Conservation (phyloP, 75 land plant species). For the Chamaecyparis obtusa region DNA sequence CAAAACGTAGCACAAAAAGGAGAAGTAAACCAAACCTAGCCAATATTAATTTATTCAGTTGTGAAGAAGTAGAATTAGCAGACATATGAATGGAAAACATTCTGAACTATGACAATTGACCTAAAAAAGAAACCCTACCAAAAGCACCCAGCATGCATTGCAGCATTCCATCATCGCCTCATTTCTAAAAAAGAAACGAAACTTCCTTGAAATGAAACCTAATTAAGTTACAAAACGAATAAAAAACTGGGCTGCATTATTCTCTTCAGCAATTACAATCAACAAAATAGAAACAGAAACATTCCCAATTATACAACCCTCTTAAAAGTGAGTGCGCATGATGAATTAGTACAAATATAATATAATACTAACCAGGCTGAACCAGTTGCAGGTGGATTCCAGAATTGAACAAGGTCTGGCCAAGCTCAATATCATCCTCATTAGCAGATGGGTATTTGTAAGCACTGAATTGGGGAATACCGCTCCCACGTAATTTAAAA, state of each 20-base stretch:
- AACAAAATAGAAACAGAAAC: neutral
- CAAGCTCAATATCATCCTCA: neutral
- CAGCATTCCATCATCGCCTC: neutral
- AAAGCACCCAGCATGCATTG: neutral
- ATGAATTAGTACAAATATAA: too few relatives aligned
- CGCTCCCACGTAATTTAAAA: neutral
- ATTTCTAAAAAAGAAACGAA: neutral
- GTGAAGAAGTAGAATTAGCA: too few relatives aligned
- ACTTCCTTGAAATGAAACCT: neutral
- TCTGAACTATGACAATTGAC: too few relatives aligned
- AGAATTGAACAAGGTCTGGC: neutral
- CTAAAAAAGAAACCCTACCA: neutral
- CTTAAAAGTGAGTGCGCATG: too few relatives aligned
- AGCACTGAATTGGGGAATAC: neutral
- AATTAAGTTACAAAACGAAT: too few relatives aligned
- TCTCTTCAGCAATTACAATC: neutral
- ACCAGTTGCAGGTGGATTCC: neutral
- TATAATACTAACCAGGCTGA: neutral
- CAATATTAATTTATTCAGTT: too few relatives aligned
- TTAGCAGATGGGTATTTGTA: neutral
- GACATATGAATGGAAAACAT: too few relatives aligned
- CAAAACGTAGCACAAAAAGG: too few relatives aligned
- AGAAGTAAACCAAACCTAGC: too few relatives aligned
- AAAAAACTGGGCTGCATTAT: neutral
- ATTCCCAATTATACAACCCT: neutral